Evolutionary conservation across 163 green algal genomes (phyloP), one percentile per base, ranked within the genome.

Genomic region (Smithsoniella earleae): DNA sequence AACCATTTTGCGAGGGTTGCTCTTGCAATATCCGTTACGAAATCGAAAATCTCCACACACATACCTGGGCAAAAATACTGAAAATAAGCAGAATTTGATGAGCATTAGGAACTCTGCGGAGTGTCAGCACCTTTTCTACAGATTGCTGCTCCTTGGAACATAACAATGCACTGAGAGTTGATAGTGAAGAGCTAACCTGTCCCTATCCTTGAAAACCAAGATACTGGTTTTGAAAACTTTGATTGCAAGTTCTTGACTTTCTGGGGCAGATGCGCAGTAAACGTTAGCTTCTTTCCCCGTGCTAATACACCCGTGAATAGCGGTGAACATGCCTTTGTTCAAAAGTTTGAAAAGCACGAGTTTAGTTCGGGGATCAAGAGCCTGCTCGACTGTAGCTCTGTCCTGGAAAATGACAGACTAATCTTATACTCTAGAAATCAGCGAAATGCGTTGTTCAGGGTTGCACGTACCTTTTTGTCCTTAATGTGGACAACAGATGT

Each of bases 171-270:
- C 8, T 28, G n/a, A n/a, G n/a, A n/a, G n/a, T n/a, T n/a, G n/a
- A n/a, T n/a, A n/a, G n/a, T n/a, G n/a, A n/a, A n/a, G n/a, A n/a
- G n/a, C n/a, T n/a, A n/a, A 93, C 86, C 89, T 83, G 79, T 96
- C 88, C 2, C 92, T 77, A 77, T 98, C 91, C 65, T 95, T 95
- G 81, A 99, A 99, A 2, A 96, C 93, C 25, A 99, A 84, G 65
- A 99, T 97, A 28, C 88, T 94, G 0, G 94, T 99, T 83, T 99
- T 99, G 85, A 96, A 99, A 28, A 99, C 86, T 78, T 98, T 98
- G 79, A 99, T 90, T 18, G 94, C 94, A 66, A 98, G 65, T 77
- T 96, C 89, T 10, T 28, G 18, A 31, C 80, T 83, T 2, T 74
- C 66, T 10, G 58, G 36, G 52, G 27, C 25, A 18, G 54, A 82